Evolutionary conservation across 805 yeast species (phyloP), one percentile per base, ranked within the genome.

Genomic region (Metschnikowia arizonensis): DNA sequence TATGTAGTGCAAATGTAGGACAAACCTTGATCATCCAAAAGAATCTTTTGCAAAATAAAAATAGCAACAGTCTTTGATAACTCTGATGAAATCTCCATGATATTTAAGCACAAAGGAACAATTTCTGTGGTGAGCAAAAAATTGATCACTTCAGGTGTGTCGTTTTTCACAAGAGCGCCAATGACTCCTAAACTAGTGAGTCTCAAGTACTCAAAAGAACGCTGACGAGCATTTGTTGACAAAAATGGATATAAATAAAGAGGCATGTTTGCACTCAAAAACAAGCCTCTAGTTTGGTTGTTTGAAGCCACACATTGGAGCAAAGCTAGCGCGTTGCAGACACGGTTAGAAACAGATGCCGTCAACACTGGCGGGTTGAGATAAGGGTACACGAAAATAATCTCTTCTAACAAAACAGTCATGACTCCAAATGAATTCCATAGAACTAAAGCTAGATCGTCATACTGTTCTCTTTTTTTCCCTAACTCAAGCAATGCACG

Each of bases 371-470:
- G 96, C 11, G 97, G 97, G 30, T 87, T 83, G 48, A 91, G 72
- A 58, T 83, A 75, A 10, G 99, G 97, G 63, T 91, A 91, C 5
- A 91, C 96, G 2, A 87, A 77, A 31, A 89, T 83, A 44, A 91
- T 89, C 61, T 91, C 99, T 62, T 88, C 95, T 48, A 91, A 66
- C 31, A 91, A 69, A 17, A 89, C 84, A 2, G 98, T 83, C 95
- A 93, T 89, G 10, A 91, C 97, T 25, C 98, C 99, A 65, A 85
- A 90, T 3, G 97, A 87, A 57, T 91, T 83, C 99, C 99, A 91
- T 47, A 91, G 69, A 4, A 91, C 95, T 32, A 89, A 65, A 0
- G 98, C 98, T 47, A 91, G 74, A 62, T 91, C 98, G 47, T 89
- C 97, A 60, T 87, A 91, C 59, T 88, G 89, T 60, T 91, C 99